These are phyloP conservation scores for Blastobotrys buckinghamii DNA, from an alignment of 1,139 yeast species.

Conservation along the genomic window DNA sequence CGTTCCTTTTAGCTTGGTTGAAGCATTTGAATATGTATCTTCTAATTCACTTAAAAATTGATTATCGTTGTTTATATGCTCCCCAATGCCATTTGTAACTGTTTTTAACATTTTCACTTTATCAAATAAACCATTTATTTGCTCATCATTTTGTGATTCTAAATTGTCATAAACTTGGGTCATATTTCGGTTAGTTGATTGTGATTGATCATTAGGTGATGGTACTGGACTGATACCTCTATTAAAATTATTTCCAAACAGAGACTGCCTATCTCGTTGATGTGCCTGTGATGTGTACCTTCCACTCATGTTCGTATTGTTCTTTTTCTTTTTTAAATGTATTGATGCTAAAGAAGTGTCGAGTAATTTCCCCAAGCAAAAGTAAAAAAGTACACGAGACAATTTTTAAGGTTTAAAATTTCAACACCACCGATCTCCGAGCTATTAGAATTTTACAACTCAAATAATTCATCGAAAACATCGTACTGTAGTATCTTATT, in stretches of 20 bases:
- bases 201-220: constrained; percentile 51
- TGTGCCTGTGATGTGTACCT: constrained; percentile 28
- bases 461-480: neutral
- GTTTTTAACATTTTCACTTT: constrained; percentile 66
- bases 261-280: constrained; percentile 35
- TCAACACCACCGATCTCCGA: too few species aligned
- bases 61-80: constrained; percentile 72
- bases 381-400: neutral
- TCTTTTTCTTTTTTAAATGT: neutral
- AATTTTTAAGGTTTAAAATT: neutral
- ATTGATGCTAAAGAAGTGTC: too few species aligned
- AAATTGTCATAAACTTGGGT: constrained; percentile 60
- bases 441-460: too few species aligned
- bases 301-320: constrained; percentile 15
- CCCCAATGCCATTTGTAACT: constrained; percentile 72
- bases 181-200: constrained; percentile 37
- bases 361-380: neutral
- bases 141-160: constrained; percentile 82
- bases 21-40: constrained; percentile 42
- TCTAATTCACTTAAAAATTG: constrained; percentile 54
- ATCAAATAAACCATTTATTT: constrained; percentile 60
- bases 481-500: too few species aligned
- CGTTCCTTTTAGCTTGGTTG: constrained; percentile 53
- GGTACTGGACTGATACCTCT: constrained; percentile 1
- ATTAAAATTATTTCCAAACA: constrained; percentile 29